Evolutionary conservation across 306 rosid species (phyloP).

Genomic region (Spatholobus suberectus): DNA sequence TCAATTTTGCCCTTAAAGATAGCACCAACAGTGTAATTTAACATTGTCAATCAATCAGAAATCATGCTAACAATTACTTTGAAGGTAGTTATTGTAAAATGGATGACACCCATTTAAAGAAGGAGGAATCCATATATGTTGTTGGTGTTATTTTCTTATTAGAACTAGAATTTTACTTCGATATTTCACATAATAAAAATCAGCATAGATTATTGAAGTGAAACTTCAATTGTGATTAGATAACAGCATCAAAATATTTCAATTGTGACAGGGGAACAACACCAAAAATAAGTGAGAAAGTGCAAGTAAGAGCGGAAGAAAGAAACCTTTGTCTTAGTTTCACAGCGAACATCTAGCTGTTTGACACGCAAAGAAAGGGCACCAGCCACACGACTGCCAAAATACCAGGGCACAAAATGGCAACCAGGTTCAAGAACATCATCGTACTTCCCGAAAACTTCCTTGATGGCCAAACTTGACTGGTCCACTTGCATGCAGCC

Average conservation of each 20-base stretch:
- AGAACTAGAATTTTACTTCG: not conserved
- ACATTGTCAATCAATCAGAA: no score
- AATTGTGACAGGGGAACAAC: not conserved
- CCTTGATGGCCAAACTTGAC: constrained; percentile 71
- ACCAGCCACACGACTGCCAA: constrained; percentile 69
- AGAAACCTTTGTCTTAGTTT: constrained; percentile 83
- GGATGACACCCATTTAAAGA: no score
- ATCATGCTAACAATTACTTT: no score
- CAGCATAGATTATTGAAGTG: not conserved
- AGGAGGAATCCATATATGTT: no score
- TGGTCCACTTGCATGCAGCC: constrained; percentile 77
- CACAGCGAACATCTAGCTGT: constrained; percentile 79
- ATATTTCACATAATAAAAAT: not conserved
- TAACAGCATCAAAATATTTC: no score
- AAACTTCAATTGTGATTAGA: no score
- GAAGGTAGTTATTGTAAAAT: no score
- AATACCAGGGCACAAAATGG: constrained; percentile 78
- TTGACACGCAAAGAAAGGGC: constrained; percentile 74
- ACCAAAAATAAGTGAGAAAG: not conserved
- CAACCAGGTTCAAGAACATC: constrained; percentile 86
- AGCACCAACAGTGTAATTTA: no score
- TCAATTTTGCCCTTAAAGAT: no score
- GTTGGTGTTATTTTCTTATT: not conserved
- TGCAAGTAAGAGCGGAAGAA: not conserved
- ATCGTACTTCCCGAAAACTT: constrained; percentile 71